Conservation (phyloP, 495 filamentous ascomycete species). For the Letharia columbiana region DNA sequence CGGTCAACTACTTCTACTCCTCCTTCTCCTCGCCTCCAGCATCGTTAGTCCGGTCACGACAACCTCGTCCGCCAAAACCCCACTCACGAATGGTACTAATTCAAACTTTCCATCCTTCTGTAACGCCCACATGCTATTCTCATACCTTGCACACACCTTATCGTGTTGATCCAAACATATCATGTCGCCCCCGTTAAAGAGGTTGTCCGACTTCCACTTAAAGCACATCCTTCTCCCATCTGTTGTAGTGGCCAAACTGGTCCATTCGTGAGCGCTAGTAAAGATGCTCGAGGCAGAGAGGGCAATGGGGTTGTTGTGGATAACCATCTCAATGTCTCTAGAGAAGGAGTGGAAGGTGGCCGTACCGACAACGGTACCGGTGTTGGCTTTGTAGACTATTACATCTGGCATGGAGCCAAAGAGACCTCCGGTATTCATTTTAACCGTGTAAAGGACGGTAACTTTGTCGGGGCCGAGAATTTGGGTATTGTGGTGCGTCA, state of each 20-base stretch:
- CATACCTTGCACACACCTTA: conserved; percentile 12
- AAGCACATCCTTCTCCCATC: neutral
- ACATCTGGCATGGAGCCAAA: conserved; percentile 20
- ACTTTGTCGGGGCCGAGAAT: conserved; percentile 18
- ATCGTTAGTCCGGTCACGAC: conserved; percentile 26
- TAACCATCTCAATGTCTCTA: conserved; percentile 10
- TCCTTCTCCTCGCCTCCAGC: conserved; percentile 19
- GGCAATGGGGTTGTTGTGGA: conserved; percentile 11
- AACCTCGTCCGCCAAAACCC: conserved; percentile 22
- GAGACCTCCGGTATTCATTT: conserved; percentile 4
- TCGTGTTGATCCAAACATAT: conserved; percentile 12
- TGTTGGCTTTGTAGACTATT: neutral
- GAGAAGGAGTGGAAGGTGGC: conserved; percentile 15
- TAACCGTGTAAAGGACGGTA: conserved; percentile 14
- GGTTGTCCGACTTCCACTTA: conserved; percentile 13
- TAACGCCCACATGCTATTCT: conserved; percentile 8
- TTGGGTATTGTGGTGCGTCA: neutral
- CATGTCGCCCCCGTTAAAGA: conserved; percentile 1
- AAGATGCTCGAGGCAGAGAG: conserved; percentile 12
- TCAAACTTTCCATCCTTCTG: conserved; percentile 16
- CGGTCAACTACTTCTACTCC: neutral
- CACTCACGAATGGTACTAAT: conserved; percentile 6
- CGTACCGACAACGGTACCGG: conserved; percentile 10
- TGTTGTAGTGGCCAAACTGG: neutral
- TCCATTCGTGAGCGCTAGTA: neutral